Percentiles rank a stretch among this genome's conserved stretches.
phyloP scores from a whole-genome alignment of 768 basidiomycete species.

The Coprinopsis marcescibilis region DNA sequence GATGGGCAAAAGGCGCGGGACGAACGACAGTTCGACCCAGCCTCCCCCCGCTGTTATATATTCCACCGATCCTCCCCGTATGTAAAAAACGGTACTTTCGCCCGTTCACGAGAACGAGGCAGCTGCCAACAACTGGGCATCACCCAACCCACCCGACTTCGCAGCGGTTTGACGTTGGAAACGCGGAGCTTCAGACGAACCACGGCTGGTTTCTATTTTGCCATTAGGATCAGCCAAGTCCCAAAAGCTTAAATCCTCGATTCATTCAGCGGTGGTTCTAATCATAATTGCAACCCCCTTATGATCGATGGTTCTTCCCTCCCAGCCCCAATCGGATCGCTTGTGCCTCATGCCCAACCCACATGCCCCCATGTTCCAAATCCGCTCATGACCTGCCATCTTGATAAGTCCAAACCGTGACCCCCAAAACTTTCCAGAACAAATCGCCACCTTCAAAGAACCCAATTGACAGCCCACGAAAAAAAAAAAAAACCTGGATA shows the following conservation, averaged over 20 bases:
- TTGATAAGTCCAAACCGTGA: constrained; percentile 14
- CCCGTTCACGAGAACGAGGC: constrained; percentile 33
- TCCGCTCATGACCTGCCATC: constrained; percentile 10
- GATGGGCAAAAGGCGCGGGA: constrained; percentile 18
- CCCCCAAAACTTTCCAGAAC: background rate
- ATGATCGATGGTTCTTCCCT: background rate
- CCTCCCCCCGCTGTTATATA: constrained; percentile 44
- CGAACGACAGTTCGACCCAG: too few relatives aligned
- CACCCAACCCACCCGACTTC: constrained; percentile 32
- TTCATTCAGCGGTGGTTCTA: too few relatives aligned
- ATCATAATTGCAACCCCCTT: too few relatives aligned
- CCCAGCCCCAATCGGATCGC: constrained; percentile 8
- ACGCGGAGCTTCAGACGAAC: constrained; percentile 36
- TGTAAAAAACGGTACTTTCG: too few relatives aligned
- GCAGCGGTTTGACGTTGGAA: constrained; percentile 40
- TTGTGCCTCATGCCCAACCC: constrained; percentile 33
- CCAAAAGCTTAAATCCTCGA: constrained; percentile 13
- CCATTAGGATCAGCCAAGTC: constrained; percentile 23
- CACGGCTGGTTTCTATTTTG: constrained; percentile 27
- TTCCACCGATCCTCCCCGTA: too few relatives aligned
- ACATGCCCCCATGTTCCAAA: constrained; percentile 30
- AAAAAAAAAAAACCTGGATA: background rate
- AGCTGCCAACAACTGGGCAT: too few relatives aligned
- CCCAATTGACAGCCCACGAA: background rate
- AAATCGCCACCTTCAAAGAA: background rate